Base-by-base conservation (phyloP, 1,139 yeast genomes). In the Ashbya aceris region DNA sequence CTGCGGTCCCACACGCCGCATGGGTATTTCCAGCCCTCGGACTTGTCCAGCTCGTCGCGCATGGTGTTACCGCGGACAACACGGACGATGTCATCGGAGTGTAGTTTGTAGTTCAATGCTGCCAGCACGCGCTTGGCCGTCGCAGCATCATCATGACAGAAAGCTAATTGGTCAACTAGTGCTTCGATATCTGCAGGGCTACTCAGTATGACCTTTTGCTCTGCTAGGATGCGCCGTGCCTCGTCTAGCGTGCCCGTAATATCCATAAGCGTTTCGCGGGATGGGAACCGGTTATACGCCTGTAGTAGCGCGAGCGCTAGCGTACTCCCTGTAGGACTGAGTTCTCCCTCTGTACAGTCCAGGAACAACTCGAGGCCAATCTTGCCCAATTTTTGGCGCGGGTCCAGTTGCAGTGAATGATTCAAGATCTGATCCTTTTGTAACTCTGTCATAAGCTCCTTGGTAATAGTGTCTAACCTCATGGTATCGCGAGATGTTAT, bases 21-120 rank as follows among this genome's bases (percentile, higher is more conserved):
- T 8, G 50, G 46, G 20, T 47, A 52, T 40, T 51, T 57, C 60
- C 60, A 57, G 9, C 63, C 64, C 38, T 54, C 52, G 12, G 61
- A 51, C 4, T 53, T 40, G 8, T 56, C 59, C 7, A 59, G 38
- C 26, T 54, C 54, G 43, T 59, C 63, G 14, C 38, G 29, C 3
- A 51, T 49, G 20, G 47, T 52, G 8, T 46, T 47, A 8, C 63
- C 61, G 36, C 54, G 49, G 8, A 53, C 52, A 7, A 58, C 54
- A 39, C 62, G 53, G 2, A 59, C 60, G 17, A 49, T 49, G 34
- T 57, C 62, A 38, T 56, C 53, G 7, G 61, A 52, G 14, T 28
- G 42, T 11, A 58, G 47, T 11, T 51, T 45, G 41, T 58, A 59
- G n/a, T 56, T 50, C 13, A 58, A 40, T 13, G 45, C 42, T 14